A percentile compares a stretch with the other conserved stretches of the same genome.
Evolutionary conservation across 257 asterid species (phyloP).

Genomic region (Ajuga chamaepitys): DNA sequence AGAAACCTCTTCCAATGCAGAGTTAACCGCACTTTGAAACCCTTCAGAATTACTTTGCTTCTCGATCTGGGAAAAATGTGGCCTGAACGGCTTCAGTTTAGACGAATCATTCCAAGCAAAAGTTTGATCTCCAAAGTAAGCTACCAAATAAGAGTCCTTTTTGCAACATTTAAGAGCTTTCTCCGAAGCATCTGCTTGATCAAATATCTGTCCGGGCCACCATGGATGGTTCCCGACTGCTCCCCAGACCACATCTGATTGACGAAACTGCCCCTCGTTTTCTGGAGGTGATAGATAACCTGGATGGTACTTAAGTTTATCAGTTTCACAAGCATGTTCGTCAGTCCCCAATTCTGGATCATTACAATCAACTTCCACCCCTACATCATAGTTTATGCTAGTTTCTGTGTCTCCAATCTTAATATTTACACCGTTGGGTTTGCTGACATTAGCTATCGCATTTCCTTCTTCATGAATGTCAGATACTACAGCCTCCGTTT

Average conservation of each 20-base stretch:
- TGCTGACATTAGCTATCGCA: no score
- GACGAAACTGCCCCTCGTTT: conserved; percentile 40
- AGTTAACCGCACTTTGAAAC: conserved; percentile 55
- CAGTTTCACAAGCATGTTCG: conserved; percentile 30
- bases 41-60: conserved; percentile 65
- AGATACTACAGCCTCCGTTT: conserved; percentile 18
- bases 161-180: conserved; percentile 55
- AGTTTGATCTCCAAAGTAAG: conserved; percentile 78
- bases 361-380: conserved; percentile 8
- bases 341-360: conserved; percentile 8
- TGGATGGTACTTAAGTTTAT: conserved; percentile 28
- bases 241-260: conserved; percentile 84
- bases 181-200: conserved; percentile 70
- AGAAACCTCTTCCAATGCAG: conserved; percentile 76
- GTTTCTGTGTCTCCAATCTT: no score
- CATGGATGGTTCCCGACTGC: conserved; percentile 83
- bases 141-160: conserved; percentile 67
- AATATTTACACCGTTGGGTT: no score
- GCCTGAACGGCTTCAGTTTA: conserved; percentile 52
- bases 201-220: conserved; percentile 97
- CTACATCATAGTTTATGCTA: conserved; percentile 8
- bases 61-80: conserved; percentile 57
- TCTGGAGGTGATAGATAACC: conserved; percentile 40
- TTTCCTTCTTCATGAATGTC: conserved; percentile 12
- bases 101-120: conserved; percentile 90